phyloP scores from a whole-genome alignment of 139 green algal genomes.

The Coelastrella sp. region DNA sequence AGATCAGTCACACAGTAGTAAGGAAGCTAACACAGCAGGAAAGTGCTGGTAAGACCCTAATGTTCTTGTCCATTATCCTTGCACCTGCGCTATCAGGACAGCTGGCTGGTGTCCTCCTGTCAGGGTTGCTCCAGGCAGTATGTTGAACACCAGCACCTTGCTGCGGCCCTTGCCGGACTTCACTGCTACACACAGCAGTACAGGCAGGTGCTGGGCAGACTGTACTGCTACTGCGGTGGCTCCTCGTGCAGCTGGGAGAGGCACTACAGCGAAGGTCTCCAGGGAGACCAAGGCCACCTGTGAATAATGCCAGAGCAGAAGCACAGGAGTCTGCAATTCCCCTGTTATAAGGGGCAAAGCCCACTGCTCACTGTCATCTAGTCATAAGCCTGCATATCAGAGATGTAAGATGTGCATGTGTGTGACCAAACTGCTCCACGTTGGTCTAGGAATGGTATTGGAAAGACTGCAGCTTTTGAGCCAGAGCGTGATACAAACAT shows the following conservation, averaged over 20 bases:
- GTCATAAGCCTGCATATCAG: too few relatives aligned
- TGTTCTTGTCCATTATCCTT: too few relatives aligned
- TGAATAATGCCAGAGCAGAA: neutral
- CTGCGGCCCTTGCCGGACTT: constrained; percentile 15
- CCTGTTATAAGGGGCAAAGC: too few relatives aligned
- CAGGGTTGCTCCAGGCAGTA: constrained; percentile 22
- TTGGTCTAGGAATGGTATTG: too few relatives aligned
- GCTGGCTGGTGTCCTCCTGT: constrained; percentile 26
- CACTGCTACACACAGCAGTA: constrained; percentile 46
- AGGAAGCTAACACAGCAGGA: too few relatives aligned
- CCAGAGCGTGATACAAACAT: too few relatives aligned
- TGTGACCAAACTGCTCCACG: too few relatives aligned
- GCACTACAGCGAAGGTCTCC: constrained; percentile 32
- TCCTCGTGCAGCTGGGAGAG: constrained; percentile 48
- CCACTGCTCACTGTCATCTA: too few relatives aligned
- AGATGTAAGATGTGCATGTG: too few relatives aligned
- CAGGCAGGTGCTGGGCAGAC: neutral
- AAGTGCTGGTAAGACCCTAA: too few relatives aligned
- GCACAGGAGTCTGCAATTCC: neutral
- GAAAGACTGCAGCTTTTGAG: too few relatives aligned
- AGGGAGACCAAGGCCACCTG: constrained; percentile 38
- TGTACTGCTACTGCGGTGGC: constrained; percentile 47
- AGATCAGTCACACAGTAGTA: too few relatives aligned
- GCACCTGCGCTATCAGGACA: constrained; percentile 25
- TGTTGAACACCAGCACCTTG: constrained; percentile 32